phyloP scores from a whole-genome alignment of 2,329 filamentous ascomycete genomes.

The Madurella mycetomatis region DNA sequence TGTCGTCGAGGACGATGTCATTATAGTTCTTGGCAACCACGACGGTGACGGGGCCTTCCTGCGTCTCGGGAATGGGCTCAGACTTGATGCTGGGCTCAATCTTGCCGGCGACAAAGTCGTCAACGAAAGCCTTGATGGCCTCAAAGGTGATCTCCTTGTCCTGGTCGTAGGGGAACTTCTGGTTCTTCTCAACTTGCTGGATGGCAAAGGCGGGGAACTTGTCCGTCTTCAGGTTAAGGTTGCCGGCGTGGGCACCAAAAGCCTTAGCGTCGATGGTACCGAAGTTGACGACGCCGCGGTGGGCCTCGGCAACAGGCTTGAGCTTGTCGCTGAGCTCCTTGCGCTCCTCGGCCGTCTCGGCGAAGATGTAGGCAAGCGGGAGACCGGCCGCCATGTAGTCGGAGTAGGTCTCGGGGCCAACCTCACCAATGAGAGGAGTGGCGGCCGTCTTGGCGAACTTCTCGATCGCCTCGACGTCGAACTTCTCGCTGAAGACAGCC shows the following conservation, averaged over 20 bases:
- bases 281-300: constrained; percentile 95
- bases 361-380: constrained; percentile 96
- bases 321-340: constrained; percentile 69
- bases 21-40: constrained; percentile 94
- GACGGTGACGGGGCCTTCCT: constrained; percentile 82
- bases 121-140: constrained; percentile 74
- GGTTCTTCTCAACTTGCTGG: constrained; percentile 91
- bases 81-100: constrained; percentile 97
- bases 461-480: constrained; percentile 74
- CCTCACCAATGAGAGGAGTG: constrained; percentile 88
- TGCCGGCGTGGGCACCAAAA: constrained; percentile 90
- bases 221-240: constrained; percentile 94
- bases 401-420: constrained; percentile 94
- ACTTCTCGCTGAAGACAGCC: constrained; percentile 73
- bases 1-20: constrained; percentile 82
- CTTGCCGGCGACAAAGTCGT: constrained; percentile 82
- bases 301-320: constrained; percentile 83
- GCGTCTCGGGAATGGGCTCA: constrained; percentile 88
- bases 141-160: constrained; percentile 69
- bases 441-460: constrained; percentile 79
- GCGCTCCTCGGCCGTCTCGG: constrained; percentile 87
- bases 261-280: constrained; percentile 93
- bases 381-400: constrained; percentile 90
- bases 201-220: constrained; percentile 98
- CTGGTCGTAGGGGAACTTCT: constrained; percentile 93